Evolutionary conservation across 148 eudicot species (phyloP).

Genomic region (Arbutus unedo): DNA sequence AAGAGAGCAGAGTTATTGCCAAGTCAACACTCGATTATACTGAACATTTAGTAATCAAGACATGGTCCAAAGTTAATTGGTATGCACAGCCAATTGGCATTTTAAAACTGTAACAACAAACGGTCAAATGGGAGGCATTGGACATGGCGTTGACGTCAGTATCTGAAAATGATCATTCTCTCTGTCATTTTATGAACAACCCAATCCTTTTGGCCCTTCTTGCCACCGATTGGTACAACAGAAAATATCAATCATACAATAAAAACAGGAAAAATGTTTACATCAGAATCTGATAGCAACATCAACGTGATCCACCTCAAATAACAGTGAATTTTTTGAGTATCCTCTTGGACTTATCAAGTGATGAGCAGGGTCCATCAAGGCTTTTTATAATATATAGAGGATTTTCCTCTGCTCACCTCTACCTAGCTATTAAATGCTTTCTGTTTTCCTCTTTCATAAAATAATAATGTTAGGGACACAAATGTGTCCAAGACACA

Average conservation of each 20-base stretch:
- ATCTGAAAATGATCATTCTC: not conserved
- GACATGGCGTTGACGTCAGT: not conserved
- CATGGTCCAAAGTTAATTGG: too few relatives aligned
- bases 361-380: too few relatives aligned
- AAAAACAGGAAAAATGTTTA: not conserved
- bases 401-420: not conserved
- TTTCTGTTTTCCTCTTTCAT: not conserved
- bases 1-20: too few relatives aligned
- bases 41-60: too few relatives aligned
- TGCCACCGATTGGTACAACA: not conserved
- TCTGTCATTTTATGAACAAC: not conserved
- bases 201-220: not conserved
- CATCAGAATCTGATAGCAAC: not conserved
- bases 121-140: not conserved
- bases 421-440: not conserved
- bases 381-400: too few relatives aligned
- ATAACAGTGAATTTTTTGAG: not conserved
- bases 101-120: not conserved
- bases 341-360: not conserved
- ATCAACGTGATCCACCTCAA: not conserved
- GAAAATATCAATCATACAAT: not conserved
- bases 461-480: too few relatives aligned
- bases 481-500: too few relatives aligned
- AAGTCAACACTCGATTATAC: too few relatives aligned
- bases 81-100: too few relatives aligned